Percentiles rank a stretch among this genome's conserved stretches.
Conservation (phyloP, 192 early-diverging fungal genomes). For the Jimgerdemannia flammicorona region DNA sequence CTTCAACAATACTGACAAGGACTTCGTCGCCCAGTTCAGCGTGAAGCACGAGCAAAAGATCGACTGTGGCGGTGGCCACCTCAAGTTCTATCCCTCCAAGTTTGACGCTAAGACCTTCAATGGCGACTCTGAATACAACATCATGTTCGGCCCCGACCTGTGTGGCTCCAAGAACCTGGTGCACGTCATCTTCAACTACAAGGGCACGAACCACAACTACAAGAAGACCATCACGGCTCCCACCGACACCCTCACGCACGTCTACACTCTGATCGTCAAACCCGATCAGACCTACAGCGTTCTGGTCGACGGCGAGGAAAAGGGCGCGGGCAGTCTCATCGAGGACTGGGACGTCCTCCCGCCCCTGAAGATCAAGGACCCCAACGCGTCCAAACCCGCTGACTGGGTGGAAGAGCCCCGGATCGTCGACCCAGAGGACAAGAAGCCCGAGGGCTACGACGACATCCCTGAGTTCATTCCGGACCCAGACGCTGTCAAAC, state of each 20-base stretch:
- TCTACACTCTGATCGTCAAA: slow-evolving; percentile 87
- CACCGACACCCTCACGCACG: slow-evolving; percentile 76
- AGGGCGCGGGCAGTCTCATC: slow-evolving; percentile 77
- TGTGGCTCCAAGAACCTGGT: slow-evolving; percentile 90
- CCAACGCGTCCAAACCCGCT: slow-evolving; percentile 80
- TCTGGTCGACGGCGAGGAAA: slow-evolving; percentile 68
- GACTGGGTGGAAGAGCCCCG: slow-evolving; percentile 82
- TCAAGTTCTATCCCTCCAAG: slow-evolving; percentile 84
- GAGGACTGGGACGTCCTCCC: slow-evolving; percentile 78
- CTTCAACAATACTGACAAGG: slow-evolving; percentile 81
- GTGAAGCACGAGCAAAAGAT: slow-evolving; percentile 89
- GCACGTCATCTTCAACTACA: slow-evolving; percentile 95
- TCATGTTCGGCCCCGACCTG: slow-evolving; percentile 73
- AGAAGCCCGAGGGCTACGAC: slow-evolving; percentile 73
- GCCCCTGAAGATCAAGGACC: slow-evolving; percentile 76
- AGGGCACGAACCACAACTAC: slow-evolving; percentile 83
- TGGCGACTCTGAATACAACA: too few relatives aligned
- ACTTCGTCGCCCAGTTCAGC: slow-evolving; percentile 84
- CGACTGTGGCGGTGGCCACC: slow-evolving; percentile 90
- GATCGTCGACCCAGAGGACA: slow-evolving; percentile 70
- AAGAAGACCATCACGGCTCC: slow-evolving; percentile 67
- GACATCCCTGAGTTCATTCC: slow-evolving; percentile 75
- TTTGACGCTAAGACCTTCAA: too few relatives aligned
- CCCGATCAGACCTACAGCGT: slow-evolving; percentile 77
- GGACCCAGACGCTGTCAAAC: slow-evolving; percentile 80